Evolutionary conservation across 805 yeast species (phyloP).

Genomic region (Yamadazyma phyllophila): DNA sequence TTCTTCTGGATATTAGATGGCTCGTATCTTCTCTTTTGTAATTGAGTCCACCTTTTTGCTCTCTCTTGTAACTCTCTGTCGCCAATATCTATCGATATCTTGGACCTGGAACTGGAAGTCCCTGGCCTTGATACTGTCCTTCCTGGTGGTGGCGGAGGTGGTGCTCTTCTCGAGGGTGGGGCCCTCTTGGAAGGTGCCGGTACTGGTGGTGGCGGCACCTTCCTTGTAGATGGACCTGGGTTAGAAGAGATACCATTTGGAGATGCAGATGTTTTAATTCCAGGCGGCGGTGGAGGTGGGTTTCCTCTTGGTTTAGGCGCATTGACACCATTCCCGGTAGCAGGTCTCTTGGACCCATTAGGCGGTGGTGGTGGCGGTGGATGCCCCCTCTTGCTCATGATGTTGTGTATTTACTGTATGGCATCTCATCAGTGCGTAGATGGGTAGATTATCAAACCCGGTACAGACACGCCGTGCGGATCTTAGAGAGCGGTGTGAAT

Average conservation of each 20-base stretch:
- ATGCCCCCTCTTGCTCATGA: slow-evolving; percentile 19
- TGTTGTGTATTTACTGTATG: neutral
- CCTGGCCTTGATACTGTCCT: neutral
- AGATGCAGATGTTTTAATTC: slow-evolving; percentile 5
- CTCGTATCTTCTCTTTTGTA: slow-evolving; percentile 58
- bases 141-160: slow-evolving; percentile 23
- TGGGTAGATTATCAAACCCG: neutral
- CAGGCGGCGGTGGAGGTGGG: slow-evolving; percentile 11
- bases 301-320: neutral
- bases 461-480: neutral
- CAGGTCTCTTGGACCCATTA: slow-evolving; percentile 3
- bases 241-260: neutral
- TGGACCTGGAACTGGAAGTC: no score
- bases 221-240: slow-evolving; percentile 16
- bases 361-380: slow-evolving; percentile 33
- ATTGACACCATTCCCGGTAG: neutral
- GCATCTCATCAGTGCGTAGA: slow-evolving; percentile 7
- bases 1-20: slow-evolving; percentile 20
- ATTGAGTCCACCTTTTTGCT: slow-evolving; percentile 57
- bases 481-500: neutral
- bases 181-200: neutral
- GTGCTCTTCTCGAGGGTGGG: neutral
- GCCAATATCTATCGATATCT: slow-evolving; percentile 26
- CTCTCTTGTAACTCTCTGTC: slow-evolving; percentile 38
- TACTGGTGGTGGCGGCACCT: slow-evolving; percentile 10